Evolutionary conservation across 768 basidiomycete genomes (phyloP).

Genomic region (Podaxis sp.): DNA sequence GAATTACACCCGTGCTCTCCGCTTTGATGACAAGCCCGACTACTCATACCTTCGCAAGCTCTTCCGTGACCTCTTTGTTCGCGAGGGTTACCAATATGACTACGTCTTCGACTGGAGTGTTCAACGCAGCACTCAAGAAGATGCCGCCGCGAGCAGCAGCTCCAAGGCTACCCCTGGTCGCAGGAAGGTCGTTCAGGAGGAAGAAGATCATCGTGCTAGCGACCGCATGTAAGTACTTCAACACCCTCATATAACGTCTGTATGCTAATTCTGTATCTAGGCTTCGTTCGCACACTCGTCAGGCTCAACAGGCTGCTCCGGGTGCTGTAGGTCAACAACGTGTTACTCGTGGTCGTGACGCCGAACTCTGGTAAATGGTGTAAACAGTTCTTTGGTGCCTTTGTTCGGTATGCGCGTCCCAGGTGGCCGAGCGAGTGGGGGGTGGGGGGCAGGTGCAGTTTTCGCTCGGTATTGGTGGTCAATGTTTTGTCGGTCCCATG

Average conservation of each 20-base stretch:
- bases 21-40: conserved; percentile 99
- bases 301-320: conserved; percentile 65
- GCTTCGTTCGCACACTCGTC: conserved; percentile 87
- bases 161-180: conserved; percentile 65
- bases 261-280: conserved; percentile 36
- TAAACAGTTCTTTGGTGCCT: conserved; percentile 23
- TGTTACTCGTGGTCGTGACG: conserved; percentile 43
- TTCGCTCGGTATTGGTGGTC: conserved; percentile 40
- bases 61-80: conserved; percentile 96
- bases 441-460: conserved; percentile 45
- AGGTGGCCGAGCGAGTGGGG: conserved; percentile 47
- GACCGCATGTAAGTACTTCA: conserved; percentile 72
- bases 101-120: conserved; percentile 99
- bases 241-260: conserved; percentile 18
- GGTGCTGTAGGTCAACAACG: conserved; percentile 49
- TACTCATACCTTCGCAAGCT: conserved; percentile 99
- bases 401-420: conserved; percentile 40
- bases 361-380: conserved; percentile 55
- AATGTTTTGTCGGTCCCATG: conserved; percentile 18
- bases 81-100: conserved; percentile 98
- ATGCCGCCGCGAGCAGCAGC: conserved; percentile 55
- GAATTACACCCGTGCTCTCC: conserved; percentile 97
- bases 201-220: conserved; percentile 79
- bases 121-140: conserved; percentile 71
- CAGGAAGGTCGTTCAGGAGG: conserved; percentile 82